Evolutionary conservation across 805 yeast genomes (phyloP), one percentile per base, ranked within the genome.

Genomic region (Cyberlindnera lachancei): DNA sequence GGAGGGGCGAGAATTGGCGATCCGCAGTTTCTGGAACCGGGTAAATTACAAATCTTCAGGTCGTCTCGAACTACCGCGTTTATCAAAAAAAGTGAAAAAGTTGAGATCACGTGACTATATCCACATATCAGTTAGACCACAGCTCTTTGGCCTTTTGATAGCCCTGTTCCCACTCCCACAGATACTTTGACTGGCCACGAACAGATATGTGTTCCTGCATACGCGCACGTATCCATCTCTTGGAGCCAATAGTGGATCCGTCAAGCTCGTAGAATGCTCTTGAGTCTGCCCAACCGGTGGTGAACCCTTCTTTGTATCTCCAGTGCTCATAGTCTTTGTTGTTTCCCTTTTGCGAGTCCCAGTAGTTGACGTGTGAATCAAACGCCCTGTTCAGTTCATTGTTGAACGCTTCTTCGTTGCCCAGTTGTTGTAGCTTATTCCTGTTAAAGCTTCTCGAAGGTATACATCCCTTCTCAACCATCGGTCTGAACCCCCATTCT

Each of bases 141-240:
- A 16, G 20, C 19, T 14, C 18, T 44, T 73, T 44, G 0, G 86
- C 96, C 29, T 70, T 68, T 30, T 71, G 73, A 48, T 73, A 87
- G 0, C 95, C 96, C 45, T 81, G 94, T 18, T 80, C 86, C 81
- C 85, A 90, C 56, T 83, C 95, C 95, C 96, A 90, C 33, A 75
- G 34, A 49, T 65, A 70, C 62, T 45, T 79, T 68, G n/a, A n/a
- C 6, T 59, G 46, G 6, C 92, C 92, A 41, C 71, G 68, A 7
- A 56, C 50, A 9, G 55, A 43, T 15, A 73, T 48, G 53, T 88
- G 94, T 46, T 85, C 83, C 3, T 48, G 50, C 20, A 69, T 57
- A 40, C 96, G 68, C 14, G 80, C 70, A 9, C 47, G 42, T 39
- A 66, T 74, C 92, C 90, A 81, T 0, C 87, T 79, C 17, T 67